These are phyloP conservation scores for Colletotrichum sp. DNA, from an alignment of 2,329 filamentous ascomycete genomes.

Conservation along the genomic window DNA sequence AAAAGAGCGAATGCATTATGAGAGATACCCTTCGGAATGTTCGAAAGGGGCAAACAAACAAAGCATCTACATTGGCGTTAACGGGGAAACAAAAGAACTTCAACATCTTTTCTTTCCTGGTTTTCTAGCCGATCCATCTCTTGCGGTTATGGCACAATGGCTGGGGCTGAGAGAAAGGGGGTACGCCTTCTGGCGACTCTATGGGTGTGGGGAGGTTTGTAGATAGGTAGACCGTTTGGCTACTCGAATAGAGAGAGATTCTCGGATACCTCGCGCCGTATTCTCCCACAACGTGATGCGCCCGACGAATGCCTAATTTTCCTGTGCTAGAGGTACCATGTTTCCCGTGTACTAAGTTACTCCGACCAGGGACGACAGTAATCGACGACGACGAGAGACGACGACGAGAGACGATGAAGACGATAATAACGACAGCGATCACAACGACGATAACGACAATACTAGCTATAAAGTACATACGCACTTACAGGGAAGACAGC, in stretches of 20 bases:
- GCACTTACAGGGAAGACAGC: no score
- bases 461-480: no score
- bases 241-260: conserved; percentile 11
- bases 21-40: conserved; percentile 38
- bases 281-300: no score
- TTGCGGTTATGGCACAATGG: not conserved
- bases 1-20: conserved; percentile 38
- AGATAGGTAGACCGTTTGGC: conserved; percentile 9
- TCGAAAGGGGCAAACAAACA: conserved; percentile 21
- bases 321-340: no score
- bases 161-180: not conserved
- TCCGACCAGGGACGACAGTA: no score
- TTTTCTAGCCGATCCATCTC: conserved; percentile 41
- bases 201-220: not conserved
- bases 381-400: no score
- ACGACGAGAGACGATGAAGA: no score
- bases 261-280: not conserved
- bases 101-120: conserved; percentile 52
- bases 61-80: conserved; percentile 38
- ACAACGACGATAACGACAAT: no score
- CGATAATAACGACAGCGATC: no score
- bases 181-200: not conserved
- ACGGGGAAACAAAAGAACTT: conserved; percentile 52
- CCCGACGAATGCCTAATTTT: fast-evolving
- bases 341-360: no score